Percentiles rank a stretch among this genome's conserved stretches.
These are phyloP conservation scores for Lasiosphaeris hirsuta DNA, from an alignment of 495 filamentous ascomycete genomes.

Conservation along the genomic window DNA sequence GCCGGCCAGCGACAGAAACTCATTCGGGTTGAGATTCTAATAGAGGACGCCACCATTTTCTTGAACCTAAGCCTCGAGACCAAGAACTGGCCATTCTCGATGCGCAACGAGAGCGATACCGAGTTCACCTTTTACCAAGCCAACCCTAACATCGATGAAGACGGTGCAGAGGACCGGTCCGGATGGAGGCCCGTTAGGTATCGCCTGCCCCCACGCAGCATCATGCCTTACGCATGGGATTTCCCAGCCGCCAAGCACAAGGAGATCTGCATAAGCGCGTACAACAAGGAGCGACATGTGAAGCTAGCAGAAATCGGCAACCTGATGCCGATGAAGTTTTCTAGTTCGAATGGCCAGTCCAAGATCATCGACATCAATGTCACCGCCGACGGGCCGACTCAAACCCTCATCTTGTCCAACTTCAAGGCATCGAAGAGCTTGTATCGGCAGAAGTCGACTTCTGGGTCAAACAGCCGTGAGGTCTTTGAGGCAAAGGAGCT, in stretches of 20 bases:
- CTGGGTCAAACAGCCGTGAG: slow-evolving; percentile 49
- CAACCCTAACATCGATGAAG: slow-evolving; percentile 67
- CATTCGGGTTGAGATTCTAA: slow-evolving; percentile 81
- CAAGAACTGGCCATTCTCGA: slow-evolving; percentile 96
- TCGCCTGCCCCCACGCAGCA: slow-evolving; percentile 88
- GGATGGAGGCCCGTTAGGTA: slow-evolving; percentile 90
- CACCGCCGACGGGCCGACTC: slow-evolving; percentile 87
- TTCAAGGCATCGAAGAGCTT: slow-evolving; percentile 91
- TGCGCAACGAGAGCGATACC: slow-evolving; percentile 94
- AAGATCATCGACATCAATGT: slow-evolving; percentile 97
- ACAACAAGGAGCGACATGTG: slow-evolving; percentile 80
- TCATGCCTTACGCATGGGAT: slow-evolving; percentile 99
- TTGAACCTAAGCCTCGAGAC: slow-evolving; percentile 83
- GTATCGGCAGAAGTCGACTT: slow-evolving; percentile 78
- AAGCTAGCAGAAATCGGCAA: slow-evolving; percentile 96
- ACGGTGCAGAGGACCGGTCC: slow-evolving; percentile 74
- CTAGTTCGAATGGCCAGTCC: slow-evolving; percentile 57
- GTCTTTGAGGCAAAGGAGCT: slow-evolving; percentile 92
- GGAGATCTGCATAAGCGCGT: slow-evolving; percentile 76
- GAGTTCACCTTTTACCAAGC: slow-evolving; percentile 95
- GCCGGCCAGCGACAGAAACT: slow-evolving; percentile 83
- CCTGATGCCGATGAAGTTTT: slow-evolving; percentile 76
- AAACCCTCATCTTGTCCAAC: slow-evolving; percentile 91
- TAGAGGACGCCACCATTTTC: slow-evolving; percentile 91
- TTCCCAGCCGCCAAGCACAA: slow-evolving; percentile 96